Base-by-base conservation (phyloP, 805 yeast genomes). In the Hanseniaspora taiwanica region DNA sequence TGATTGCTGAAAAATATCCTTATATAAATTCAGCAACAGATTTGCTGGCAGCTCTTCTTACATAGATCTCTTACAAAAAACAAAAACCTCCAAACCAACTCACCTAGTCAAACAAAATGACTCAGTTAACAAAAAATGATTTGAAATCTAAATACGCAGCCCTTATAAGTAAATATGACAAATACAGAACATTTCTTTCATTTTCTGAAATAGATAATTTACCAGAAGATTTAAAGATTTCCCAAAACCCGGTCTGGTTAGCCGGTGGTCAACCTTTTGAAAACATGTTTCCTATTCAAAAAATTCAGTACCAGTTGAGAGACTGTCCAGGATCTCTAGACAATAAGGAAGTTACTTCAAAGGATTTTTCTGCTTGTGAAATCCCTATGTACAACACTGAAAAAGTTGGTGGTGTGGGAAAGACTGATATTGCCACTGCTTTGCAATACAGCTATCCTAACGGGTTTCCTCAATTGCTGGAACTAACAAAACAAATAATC, bases 231-330 rank as follows among this genome's bases (percentile, higher is more conserved):
- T 46, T 46, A 14, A 42, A 38, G 12, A 48, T 44, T 9, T 14
- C 16, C 10, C 10, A 32, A 6, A 6, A 33, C 2, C 7, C 77
- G 2, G 64, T 77, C 33, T 59, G 62, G 17, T 58, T 78, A 38
- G 68, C 69, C 23, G 77, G 72, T 44, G 84, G 84, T 8, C 60
- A 66, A 49, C 85, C 85, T 13, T 70, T 74, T 52, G 64, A 66
- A 37, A 74, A 72, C 9, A 68, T 77, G 46, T 78, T 76, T 54
- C 84, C 85, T 1, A 53, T 77, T 35, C 68, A 69, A 14, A 58
- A 71, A 3, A 64, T 77, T 27, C 64, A 65, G 19, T 60, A 74
- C 19, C 59, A 65, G 37, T 56, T 76, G 14, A 61, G 63, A 7
- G 64, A 65, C 3, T 51, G 55, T 19, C 78, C 78, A 2, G 43